phyloP scores from a whole-genome alignment of 441 rosid species.

The Gossypium schwendimanii region DNA sequence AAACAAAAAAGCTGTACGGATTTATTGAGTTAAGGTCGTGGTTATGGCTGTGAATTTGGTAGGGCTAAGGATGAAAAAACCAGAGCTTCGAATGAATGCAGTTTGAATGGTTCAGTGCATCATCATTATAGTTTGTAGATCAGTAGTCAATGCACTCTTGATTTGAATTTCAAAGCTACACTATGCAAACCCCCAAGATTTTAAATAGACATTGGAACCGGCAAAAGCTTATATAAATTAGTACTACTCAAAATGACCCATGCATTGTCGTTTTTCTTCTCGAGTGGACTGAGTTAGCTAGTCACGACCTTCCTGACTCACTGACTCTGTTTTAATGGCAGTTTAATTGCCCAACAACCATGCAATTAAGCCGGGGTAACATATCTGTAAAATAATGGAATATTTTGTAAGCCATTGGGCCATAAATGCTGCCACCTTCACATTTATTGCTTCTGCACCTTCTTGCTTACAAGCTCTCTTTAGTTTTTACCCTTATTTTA shows the following conservation, averaged over 20 bases:
- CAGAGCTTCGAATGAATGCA: no score
- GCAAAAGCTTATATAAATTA: no score
- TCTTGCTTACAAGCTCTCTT: background rate
- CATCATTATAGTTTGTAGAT: background rate
- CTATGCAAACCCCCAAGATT: background rate
- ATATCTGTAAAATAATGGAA: background rate
- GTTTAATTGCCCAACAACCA: conserved; percentile 10
- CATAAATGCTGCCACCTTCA: background rate
- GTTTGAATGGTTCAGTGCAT: no score
- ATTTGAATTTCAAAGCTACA: background rate
- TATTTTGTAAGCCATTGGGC: conserved; percentile 1
- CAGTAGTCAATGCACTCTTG: background rate
- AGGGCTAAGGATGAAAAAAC: no score
- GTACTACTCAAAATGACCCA: background rate
- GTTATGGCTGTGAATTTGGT: no score
- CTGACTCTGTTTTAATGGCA: background rate
- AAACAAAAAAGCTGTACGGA: no score
- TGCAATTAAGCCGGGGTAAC: background rate
- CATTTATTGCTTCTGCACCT: background rate
- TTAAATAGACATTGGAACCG: no score
- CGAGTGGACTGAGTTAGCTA: background rate
- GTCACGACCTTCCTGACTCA: background rate
- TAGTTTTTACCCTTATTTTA: background rate
- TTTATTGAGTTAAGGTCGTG: no score
- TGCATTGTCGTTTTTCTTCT: background rate